Base-by-base conservation (phyloP, 2,329 filamentous ascomycete genomes). In the Scedosporium aurantiacum region DNA sequence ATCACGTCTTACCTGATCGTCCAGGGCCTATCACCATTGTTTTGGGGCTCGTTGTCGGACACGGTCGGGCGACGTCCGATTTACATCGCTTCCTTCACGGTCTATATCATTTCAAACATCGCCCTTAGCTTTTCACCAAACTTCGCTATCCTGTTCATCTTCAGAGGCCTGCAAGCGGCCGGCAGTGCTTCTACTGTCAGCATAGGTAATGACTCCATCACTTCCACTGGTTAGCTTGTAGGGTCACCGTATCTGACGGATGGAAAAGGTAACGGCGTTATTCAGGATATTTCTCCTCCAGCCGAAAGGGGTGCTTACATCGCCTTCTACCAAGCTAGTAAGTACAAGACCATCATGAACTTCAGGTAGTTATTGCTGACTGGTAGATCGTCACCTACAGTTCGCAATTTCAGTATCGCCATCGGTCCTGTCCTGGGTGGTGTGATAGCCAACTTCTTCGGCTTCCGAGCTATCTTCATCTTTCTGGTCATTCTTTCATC, bases 51-150 rank as follows among this genome's bases (percentile, higher is more conserved):
- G 32, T 37, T 37, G 32, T 37, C 32, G 8, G 32, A 37, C 10
- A 37, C 32, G 10, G 32, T 37, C 10, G 32, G 32, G 32, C 73
- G 79, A 2, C 73, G 79, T 14, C 69, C 72, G 0, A 72, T 76
- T n/a, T 79, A 77, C 61, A 71, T 75, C 14, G 73, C 71, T 25
- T 77, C 77, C 1, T 77, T 82, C 40, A 37, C 70, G 23, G 73
- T 82, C 8, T 82, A 80, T 60, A 72, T 79, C 3, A 62, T 73
- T 6, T 71, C 79, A 2, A 81, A 79, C 58, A 70, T 82, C 10
- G 74, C 70, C 0, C 70, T 82, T 5, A 77, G 71, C 3, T 72
- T 79, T 3, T 73, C 72, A 2, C 71, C 71, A 2, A 78, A 73
- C 50, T 79, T 78, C 61, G 68, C 70, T 0, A 66, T 74, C 0